These are phyloP conservation scores for Teratosphaeria viscida DNA, from an alignment of 2,329 filamentous ascomycete genomes.

Conservation along the genomic window DNA sequence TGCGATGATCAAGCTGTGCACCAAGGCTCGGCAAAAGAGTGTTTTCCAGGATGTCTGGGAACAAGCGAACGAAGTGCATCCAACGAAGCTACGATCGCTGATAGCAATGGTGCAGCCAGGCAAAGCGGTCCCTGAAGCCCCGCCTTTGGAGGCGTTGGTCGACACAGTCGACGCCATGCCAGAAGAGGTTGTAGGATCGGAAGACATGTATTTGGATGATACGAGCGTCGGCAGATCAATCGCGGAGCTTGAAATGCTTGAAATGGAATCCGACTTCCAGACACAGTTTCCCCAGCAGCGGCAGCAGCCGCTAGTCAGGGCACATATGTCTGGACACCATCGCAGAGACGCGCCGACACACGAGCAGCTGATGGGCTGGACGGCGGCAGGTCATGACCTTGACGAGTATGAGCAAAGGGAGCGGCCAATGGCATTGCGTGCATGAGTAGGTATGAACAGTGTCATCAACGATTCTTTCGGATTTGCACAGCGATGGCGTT, in stretches of 20 bases:
- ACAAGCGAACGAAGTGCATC: slow-evolving; percentile 6
- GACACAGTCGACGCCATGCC: background rate
- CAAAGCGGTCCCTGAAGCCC: background rate
- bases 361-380: slow-evolving; percentile 10
- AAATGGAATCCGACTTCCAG: background rate
- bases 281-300: background rate
- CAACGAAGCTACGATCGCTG: background rate
- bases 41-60: slow-evolving; percentile 9
- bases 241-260: background rate
- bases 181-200: background rate
- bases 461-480: background rate
- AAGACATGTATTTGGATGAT: background rate
- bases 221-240: background rate
- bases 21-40: slow-evolving; percentile 3
- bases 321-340: background rate
- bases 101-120: slow-evolving; percentile 6
- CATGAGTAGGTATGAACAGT: background rate
- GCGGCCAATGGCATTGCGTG: slow-evolving; percentile 8
- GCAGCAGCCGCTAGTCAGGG: background rate
- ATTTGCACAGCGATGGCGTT: slow-evolving; percentile 15
- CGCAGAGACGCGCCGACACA: background rate
- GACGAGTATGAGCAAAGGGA: slow-evolving; percentile 11
- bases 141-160: background rate
- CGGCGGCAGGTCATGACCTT: slow-evolving; percentile 5
- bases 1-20: slow-evolving; percentile 13